Percentiles rank a stretch among this genome's conserved stretches.
These are phyloP conservation scores for Zhuliangozyma parablackwelliae DNA, from an alignment of 1,139 yeast species.

Conservation along the genomic window DNA sequence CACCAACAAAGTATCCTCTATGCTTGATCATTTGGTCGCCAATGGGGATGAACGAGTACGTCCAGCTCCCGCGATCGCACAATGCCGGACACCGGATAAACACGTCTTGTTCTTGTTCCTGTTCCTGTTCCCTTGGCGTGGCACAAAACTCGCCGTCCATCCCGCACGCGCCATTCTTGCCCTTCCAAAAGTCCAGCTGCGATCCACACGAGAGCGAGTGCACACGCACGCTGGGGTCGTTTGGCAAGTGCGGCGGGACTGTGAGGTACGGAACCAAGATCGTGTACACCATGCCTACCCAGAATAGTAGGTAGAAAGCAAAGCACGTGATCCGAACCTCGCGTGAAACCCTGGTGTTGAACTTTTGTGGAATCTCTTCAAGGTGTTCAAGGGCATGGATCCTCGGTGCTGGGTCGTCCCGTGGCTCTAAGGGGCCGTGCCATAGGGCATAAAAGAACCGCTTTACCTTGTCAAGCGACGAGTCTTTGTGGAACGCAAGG, in stretches of 20 bases:
- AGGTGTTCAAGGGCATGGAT: slow-evolving; percentile 21
- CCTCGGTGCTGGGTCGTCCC: slow-evolving; percentile 45
- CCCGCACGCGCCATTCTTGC: slow-evolving; percentile 76
- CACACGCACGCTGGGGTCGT: slow-evolving; percentile 16
- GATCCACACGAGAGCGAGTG: slow-evolving; percentile 39
- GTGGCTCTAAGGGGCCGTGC: slow-evolving; percentile 50
- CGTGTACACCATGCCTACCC: slow-evolving; percentile 28
- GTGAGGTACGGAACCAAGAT: slow-evolving; percentile 38
- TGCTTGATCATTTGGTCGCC: slow-evolving; percentile 69
- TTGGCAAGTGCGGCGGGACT: slow-evolving; percentile 23
- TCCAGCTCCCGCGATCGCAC: slow-evolving; percentile 75
- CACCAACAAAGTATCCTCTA: slow-evolving; percentile 72
- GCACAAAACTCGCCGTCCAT: slow-evolving; percentile 61
- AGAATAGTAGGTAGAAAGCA: slow-evolving; percentile 31
- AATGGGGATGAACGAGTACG: slow-evolving; percentile 72
- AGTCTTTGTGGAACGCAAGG: no score
- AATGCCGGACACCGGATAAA: slow-evolving; percentile 82
- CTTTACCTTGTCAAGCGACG: slow-evolving; percentile 1
- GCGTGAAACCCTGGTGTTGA: slow-evolving; percentile 25
- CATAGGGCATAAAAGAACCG: slow-evolving; percentile 21
- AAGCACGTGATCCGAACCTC: slow-evolving; percentile 26
- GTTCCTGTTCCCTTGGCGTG: slow-evolving; percentile 7
- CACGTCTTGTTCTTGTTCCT: slow-evolving; percentile 33
- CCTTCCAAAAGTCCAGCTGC: slow-evolving; percentile 54
- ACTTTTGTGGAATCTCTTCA: slow-evolving; percentile 42